Evolutionary conservation across 2,329 filamentous ascomycete species (phyloP), one percentile per base, ranked within the genome.

Genomic region (Aspergillus sp.): DNA sequence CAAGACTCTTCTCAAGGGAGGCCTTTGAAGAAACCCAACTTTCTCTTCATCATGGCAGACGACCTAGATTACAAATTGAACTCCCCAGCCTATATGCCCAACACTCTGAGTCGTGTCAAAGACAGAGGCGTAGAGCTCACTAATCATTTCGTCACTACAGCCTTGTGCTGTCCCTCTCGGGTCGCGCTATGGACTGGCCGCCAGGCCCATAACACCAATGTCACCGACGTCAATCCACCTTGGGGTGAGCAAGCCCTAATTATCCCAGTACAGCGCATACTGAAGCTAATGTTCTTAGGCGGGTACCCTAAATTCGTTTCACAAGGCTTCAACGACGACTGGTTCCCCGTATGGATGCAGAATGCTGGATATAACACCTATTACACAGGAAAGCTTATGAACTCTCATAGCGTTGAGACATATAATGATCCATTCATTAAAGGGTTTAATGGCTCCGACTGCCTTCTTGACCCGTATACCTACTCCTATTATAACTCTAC

Each of bases 291-390:
- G 90, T 40, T 6, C 14, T 11, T 9, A 60, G 58, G 71, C 12
- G 70, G 73, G 75, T 91, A 87, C 63, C 83, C 84, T 2, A 89
- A 90, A 64, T 88, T 90, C 56, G 74, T 90, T 14, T 75, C 76
- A 3, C 79, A 87, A 51, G 87, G 87, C 0, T 79, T 85, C 58
- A 89, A 90, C 57, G 81, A 87, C 1, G 82, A 87, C 39, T 90
- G 87, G 59, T 79, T 91, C 0, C 88, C 88, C 0, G 68, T 90
- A 0, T 91, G 88, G 87, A 72, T 91, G n/a, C 86, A 90, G 63
- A 70, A 82, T 3, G 84, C 83, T 0, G 87, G 87, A 0, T 90
- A 90, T 67, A 84, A 84, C 21, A 60, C 88, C 0, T 90, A 89
- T 66, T 91, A 90, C 64, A 84, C 84, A 0, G 88, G 73, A 14